These are phyloP conservation scores for Mycena amicta DNA, from an alignment of 768 basidiomycete genomes.

Conservation along the genomic window DNA sequence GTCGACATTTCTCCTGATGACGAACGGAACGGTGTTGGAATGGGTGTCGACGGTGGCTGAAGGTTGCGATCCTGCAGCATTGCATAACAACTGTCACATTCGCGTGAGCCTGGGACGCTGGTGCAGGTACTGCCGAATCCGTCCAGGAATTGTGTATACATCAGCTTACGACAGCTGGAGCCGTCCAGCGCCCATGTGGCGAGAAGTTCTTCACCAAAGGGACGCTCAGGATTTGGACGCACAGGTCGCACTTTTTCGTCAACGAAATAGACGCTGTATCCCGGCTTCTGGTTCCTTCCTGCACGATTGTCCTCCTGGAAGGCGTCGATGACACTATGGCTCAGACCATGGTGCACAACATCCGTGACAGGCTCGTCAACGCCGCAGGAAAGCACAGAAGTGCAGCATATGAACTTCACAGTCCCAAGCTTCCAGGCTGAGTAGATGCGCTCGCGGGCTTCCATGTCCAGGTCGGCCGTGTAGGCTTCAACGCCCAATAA, in stretches of 20 bases:
- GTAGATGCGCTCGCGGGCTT: neutral
- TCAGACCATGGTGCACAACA: neutral
- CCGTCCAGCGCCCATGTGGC: neutral
- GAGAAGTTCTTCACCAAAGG: neutral
- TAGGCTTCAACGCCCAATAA: neutral
- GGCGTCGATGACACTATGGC: neutral
- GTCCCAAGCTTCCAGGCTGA: neutral
- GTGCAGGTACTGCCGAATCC: neutral
- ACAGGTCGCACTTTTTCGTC: neutral
- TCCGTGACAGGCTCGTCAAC: neutral
- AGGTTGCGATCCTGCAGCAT: neutral
- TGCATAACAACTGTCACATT: neutral
- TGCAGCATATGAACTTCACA: neutral
- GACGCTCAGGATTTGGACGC: neutral
- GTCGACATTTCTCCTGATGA: too few relatives aligned
- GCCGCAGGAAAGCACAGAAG: neutral
- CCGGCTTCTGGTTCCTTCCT: neutral
- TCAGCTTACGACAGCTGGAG: neutral
- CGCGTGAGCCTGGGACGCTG: neutral
- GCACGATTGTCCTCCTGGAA: conserved; percentile 2
- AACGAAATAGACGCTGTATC: neutral
- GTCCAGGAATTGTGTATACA: neutral
- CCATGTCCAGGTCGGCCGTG: neutral
- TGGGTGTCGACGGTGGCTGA: neutral
- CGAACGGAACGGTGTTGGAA: neutral